phyloP scores from a whole-genome alignment of 768 basidiomycete genomes.

The Sarcodon sp. region DNA sequence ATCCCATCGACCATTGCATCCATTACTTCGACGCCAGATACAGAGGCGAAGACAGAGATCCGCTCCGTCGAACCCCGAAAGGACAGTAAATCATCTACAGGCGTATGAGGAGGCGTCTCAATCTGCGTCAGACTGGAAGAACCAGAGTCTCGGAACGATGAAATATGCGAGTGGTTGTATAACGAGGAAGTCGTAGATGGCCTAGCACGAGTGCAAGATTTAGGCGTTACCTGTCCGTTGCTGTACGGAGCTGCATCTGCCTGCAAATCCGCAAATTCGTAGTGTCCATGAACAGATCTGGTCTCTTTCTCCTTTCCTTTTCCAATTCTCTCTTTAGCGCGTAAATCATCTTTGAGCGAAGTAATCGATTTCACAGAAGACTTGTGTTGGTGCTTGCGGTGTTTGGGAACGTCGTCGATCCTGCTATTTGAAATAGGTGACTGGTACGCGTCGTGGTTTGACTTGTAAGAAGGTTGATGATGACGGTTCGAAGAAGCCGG shows the following conservation, averaged over 20 bases:
- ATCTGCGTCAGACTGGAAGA: slow-evolving; percentile 52
- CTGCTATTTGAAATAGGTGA: background rate
- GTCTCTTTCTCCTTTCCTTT: background rate
- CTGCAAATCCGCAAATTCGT: background rate
- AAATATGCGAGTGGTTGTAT: slow-evolving; percentile 1
- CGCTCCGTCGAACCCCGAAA: slow-evolving; percentile 13
- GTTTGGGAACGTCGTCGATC: background rate
- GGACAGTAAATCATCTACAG: slow-evolving; percentile 34
- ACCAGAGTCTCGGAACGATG: slow-evolving; percentile 42
- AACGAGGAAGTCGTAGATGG: background rate
- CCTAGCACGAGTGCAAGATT: background rate
- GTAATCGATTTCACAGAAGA: background rate
- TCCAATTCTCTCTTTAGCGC: background rate
- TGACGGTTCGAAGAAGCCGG: background rate
- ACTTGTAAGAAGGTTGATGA: background rate
- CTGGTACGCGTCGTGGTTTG: background rate
- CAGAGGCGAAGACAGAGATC: slow-evolving; percentile 53
- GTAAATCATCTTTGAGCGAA: background rate
- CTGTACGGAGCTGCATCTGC: background rate
- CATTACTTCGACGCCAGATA: slow-evolving; percentile 75
- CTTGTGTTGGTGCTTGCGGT: background rate
- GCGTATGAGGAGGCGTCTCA: slow-evolving; percentile 65
- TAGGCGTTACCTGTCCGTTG: background rate
- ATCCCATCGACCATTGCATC: slow-evolving; percentile 84
- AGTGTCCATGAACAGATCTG: background rate